Conservation (phyloP, 371 early-diverging fungal species). For the Mucor mucedo region DNA sequence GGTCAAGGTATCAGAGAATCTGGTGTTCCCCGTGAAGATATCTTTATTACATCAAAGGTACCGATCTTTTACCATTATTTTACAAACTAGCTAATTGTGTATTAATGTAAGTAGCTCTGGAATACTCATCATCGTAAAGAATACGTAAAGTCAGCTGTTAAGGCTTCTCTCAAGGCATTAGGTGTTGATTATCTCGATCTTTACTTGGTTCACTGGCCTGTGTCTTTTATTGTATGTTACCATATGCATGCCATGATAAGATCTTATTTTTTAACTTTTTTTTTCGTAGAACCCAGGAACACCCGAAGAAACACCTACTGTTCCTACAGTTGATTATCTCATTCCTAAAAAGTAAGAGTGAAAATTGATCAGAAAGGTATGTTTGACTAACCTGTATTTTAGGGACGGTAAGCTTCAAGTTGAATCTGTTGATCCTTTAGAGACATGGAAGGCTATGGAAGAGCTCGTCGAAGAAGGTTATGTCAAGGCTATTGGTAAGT, state of each 20-base stretch:
- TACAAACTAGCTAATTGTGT: neutral
- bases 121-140: constrained; percentile 78
- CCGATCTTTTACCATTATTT: neutral
- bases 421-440: constrained; percentile 52
- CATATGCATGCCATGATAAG: neutral
- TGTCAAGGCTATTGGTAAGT: constrained; percentile 66
- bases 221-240: constrained; percentile 35
- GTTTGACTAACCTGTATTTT: neutral
- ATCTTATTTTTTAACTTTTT: constrained; percentile 8
- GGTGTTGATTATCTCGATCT: constrained; percentile 87
- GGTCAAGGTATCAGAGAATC: constrained; percentile 73
- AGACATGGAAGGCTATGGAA: constrained; percentile 85
- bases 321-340: constrained; percentile 39
- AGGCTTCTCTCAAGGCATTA: constrained; percentile 75
- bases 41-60: constrained; percentile 88
- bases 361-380: neutral
- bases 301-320: constrained; percentile 42
- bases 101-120: constrained; percentile 66
- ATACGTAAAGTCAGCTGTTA: constrained; percentile 67
- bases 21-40: constrained; percentile 65
- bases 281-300: constrained; percentile 31
- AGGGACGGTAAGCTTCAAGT: constrained; percentile 41
- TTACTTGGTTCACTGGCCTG: constrained; percentile 85
- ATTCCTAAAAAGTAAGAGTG: constrained; percentile 38
- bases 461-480: constrained; percentile 55